Conservation (phyloP, 2,329 filamentous ascomycete species). For the Talaromyces funiculosus region DNA sequence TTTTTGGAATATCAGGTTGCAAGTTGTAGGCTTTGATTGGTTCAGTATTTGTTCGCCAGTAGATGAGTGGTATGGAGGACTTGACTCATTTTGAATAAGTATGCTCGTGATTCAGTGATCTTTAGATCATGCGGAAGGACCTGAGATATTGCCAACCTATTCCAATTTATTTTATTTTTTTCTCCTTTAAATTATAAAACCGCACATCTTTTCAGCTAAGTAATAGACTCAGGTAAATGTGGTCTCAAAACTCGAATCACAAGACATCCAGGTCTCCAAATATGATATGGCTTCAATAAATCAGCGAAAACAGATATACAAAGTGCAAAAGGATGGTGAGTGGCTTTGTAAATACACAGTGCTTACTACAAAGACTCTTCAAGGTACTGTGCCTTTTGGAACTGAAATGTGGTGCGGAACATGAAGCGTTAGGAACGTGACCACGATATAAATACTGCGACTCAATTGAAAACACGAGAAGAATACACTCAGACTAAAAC, state of each 20-base stretch:
- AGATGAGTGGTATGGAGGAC: background rate
- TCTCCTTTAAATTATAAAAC: background rate
- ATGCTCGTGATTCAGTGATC: background rate
- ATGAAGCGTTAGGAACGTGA: background rate
- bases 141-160: background rate
- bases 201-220: background rate
- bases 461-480: background rate
- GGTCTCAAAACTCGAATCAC: background rate
- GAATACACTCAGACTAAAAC: background rate
- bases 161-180: background rate
- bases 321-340: background rate
- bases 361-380: background rate
- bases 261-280: background rate
- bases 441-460: background rate
- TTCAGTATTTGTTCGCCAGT: background rate
- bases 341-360: background rate
- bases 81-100: background rate
- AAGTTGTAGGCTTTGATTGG: background rate
- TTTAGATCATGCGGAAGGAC: background rate
- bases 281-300: background rate
- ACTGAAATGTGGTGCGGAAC: background rate
- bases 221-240: background rate
- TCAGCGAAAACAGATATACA: background rate
- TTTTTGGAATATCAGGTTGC: background rate
- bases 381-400: background rate